phyloP scores from a whole-genome alignment of 768 basidiomycete genomes.

The Boletus reticulatus region DNA sequence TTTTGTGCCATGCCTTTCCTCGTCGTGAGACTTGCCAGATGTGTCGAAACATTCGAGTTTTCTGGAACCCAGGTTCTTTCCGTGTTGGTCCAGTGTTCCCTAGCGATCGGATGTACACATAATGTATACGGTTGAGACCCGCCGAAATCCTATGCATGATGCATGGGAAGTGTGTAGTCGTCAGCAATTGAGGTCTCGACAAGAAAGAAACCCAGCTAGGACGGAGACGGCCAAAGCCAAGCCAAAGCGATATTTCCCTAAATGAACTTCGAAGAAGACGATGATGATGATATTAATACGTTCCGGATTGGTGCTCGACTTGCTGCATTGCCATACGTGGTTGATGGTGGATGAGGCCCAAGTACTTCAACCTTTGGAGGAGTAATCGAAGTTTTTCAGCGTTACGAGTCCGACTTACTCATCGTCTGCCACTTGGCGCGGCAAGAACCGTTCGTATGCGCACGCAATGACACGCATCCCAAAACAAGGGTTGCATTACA shows the following conservation, averaged over 20 bases:
- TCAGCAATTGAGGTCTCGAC: background rate
- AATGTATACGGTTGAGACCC: background rate
- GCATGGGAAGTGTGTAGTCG: background rate
- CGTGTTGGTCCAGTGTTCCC: background rate
- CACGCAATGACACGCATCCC: too few relatives aligned
- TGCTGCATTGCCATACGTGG: slow-evolving; percentile 7
- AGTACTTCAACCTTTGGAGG: background rate
- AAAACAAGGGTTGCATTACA: background rate
- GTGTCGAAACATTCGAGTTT: slow-evolving; percentile 1
- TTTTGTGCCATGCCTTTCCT: slow-evolving; percentile 6
- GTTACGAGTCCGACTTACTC: background rate
- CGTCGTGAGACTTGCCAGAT: background rate
- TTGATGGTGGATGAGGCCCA: background rate
- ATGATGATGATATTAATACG: background rate
- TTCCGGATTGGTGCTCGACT: slow-evolving; percentile 12
- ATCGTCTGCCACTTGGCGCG: background rate
- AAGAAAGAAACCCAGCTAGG: background rate
- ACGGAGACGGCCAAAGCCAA: background rate
- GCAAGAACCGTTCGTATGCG: background rate
- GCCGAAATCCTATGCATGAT: background rate
- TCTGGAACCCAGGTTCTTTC: background rate
- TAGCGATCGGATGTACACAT: background rate
- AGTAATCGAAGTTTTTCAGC: background rate
- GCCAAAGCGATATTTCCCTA: background rate
- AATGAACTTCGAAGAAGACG: slow-evolving; percentile 15